phyloP scores from a whole-genome alignment of 805 yeast species.

The Candida michaelii region DNA sequence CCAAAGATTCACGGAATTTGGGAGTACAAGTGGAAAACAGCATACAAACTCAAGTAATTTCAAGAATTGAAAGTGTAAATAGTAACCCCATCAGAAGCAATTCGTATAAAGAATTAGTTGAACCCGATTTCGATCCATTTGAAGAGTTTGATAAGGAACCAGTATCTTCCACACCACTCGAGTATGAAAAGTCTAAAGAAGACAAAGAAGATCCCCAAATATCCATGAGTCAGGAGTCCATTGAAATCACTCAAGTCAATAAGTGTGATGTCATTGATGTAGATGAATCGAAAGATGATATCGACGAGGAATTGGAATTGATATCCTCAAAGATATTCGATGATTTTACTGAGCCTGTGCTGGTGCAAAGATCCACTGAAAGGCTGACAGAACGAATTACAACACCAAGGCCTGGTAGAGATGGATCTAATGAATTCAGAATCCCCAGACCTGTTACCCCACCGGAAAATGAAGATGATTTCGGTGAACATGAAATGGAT shows the following conservation, averaged over 20 bases:
- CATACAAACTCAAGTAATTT: background rate
- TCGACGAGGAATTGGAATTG: conserved; percentile 4
- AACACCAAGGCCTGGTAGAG: no score
- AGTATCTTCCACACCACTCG: background rate
- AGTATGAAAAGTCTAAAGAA: background rate
- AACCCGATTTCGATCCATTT: conserved; percentile 11
- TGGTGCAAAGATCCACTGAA: no score
- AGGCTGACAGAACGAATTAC: no score
- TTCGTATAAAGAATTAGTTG: conserved; percentile 8
- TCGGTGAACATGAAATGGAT: conserved; percentile 34
- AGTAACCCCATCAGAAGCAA: background rate
- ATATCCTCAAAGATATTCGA: background rate
- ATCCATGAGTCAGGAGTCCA: conserved; percentile 2
- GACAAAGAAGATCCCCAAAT: background rate
- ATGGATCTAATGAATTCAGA: background rate
- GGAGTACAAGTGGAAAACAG: conserved; percentile 1
- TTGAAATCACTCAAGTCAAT: conserved; percentile 12
- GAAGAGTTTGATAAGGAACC: conserved; percentile 11
- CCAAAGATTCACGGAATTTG: background rate
- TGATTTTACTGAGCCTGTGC: no score
- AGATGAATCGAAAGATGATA: conserved; percentile 1
- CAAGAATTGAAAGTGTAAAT: background rate
- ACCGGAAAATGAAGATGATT: conserved; percentile 26
- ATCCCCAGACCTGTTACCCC: conserved; percentile 2
- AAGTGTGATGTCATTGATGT: background rate